phyloP scores from a whole-genome alignment of 2,329 filamentous ascomycete species.

The Pseudogymnoascus sp. region DNA sequence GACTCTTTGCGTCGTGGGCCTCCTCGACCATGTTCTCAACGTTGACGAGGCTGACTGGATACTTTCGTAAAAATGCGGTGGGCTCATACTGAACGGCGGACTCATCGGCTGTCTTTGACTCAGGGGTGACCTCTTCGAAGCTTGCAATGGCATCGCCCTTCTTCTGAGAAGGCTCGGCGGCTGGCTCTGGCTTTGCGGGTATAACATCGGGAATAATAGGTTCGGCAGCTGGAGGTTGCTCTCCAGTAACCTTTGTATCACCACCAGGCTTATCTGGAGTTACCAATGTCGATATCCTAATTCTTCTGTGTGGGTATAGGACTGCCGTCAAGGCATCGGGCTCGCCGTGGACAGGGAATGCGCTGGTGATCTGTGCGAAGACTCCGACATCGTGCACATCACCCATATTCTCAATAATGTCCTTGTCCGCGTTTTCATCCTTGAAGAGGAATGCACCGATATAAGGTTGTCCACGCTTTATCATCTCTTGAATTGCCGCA shows the following conservation, averaged over 20 bases:
- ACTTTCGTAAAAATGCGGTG: conserved; percentile 83
- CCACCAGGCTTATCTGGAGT: conserved; percentile 43
- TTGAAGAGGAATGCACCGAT: conserved; percentile 96
- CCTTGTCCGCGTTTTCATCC: conserved; percentile 87
- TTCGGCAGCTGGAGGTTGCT: conserved; percentile 34
- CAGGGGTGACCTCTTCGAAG: conserved; percentile 76
- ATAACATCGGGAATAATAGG: conserved; percentile 48
- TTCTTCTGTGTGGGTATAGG: conserved; percentile 89
- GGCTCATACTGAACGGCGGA: conserved; percentile 63
- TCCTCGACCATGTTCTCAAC: conserved; percentile 89
- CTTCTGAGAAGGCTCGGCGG: conserved; percentile 49
- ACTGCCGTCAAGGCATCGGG: conserved; percentile 83
- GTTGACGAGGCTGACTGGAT: conserved; percentile 87
- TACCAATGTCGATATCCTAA: conserved; percentile 77
- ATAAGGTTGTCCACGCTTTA: conserved; percentile 94
- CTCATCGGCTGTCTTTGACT: conserved; percentile 45
- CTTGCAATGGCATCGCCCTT: conserved; percentile 94
- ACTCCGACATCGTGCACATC: conserved; percentile 96
- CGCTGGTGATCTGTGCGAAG: conserved; percentile 95
- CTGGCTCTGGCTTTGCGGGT: conserved; percentile 44
- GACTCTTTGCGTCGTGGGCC: conserved; percentile 81
- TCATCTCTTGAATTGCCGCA: conserved; percentile 87
- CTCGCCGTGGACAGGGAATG: conserved; percentile 83
- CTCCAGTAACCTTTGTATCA: conserved; percentile 36
- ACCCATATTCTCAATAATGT: conserved; percentile 80